Percentiles rank a stretch among this genome's conserved stretches.
Conservation (phyloP, 164 flowering plant genomes). For the Kingdonia uniflora region DNA sequence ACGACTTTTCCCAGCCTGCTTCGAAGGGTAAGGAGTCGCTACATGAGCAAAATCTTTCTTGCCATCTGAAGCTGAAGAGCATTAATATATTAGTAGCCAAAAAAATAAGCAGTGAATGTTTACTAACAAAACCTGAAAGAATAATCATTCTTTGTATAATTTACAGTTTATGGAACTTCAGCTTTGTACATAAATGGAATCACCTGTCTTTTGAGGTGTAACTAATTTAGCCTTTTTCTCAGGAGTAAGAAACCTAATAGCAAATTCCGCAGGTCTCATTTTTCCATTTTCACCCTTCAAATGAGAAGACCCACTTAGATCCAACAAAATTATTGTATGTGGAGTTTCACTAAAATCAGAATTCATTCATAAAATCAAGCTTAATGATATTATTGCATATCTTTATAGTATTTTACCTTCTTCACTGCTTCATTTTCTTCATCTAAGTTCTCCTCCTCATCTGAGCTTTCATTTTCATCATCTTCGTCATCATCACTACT, state of each 20-base stretch:
- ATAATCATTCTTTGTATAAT: too few relatives aligned
- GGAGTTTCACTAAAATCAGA: too few relatives aligned
- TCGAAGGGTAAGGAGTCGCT: constrained; percentile 53
- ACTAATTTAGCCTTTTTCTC: constrained; percentile 59
- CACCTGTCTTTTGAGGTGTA: constrained; percentile 65
- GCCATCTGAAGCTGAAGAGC: constrained; percentile 24
- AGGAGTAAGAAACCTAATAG: constrained; percentile 31
- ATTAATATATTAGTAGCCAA: background rate
- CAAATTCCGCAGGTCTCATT: constrained; percentile 49
- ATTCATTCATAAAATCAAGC: too few relatives aligned
- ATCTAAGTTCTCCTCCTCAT: background rate
- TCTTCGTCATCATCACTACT: constrained; percentile 19
- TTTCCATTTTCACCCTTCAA: constrained; percentile 30
- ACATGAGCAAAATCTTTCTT: constrained; percentile 43
- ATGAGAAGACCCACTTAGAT: background rate
- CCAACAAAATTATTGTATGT: too few relatives aligned
- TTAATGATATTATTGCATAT: too few relatives aligned
- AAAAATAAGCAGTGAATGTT: too few relatives aligned
- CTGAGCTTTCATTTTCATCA: constrained; percentile 11
- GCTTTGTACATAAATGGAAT: background rate
- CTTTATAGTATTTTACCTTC: too few relatives aligned
- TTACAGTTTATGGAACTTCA: too few relatives aligned
- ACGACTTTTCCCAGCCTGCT: constrained; percentile 28
- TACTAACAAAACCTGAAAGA: too few relatives aligned
- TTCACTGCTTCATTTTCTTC: constrained; percentile 26